These are phyloP conservation scores for Schwanniomyces vanrijiae DNA, from an alignment of 805 yeast species.

Conservation along the genomic window DNA sequence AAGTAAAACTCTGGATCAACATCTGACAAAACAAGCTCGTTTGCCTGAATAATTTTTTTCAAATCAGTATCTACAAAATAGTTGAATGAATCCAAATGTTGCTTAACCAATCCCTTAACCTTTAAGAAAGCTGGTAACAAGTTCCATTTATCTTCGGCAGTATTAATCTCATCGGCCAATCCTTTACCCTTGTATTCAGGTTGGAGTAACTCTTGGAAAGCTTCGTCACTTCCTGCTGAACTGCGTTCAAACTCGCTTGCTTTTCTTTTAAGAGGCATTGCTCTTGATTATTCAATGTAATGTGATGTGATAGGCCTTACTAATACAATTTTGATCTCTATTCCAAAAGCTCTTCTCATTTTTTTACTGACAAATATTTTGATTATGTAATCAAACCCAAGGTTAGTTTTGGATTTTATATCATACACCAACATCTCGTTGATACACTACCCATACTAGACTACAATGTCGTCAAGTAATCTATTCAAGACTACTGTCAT, in stretches of 20 bases:
- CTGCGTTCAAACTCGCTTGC: slow-evolving; percentile 6
- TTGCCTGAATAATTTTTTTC: slow-evolving; percentile 89
- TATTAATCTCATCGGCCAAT: slow-evolving; percentile 81
- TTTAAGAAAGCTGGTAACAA: slow-evolving; percentile 91
- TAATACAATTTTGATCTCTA: not conserved
- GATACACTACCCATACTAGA: not conserved
- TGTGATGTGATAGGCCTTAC: not conserved
- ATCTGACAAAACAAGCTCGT: slow-evolving; percentile 84
- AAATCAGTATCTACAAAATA: slow-evolving; percentile 92
- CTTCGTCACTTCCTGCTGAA: slow-evolving; percentile 44
- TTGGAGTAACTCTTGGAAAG: slow-evolving; percentile 73
- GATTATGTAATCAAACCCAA: slow-evolving; percentile 3
- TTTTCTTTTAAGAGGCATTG: slow-evolving; percentile 14
- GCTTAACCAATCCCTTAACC: slow-evolving; percentile 95
- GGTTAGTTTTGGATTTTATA: not conserved
- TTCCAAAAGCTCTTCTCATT: not conserved
- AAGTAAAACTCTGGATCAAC: slow-evolving; percentile 97
- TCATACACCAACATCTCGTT: too few species aligned
- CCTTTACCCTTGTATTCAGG: slow-evolving; percentile 85
- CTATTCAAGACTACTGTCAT: slow-evolving; percentile 72
- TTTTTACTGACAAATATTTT: slow-evolving; percentile 2
- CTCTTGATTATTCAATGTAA: not conserved
- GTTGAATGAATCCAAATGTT: slow-evolving; percentile 97
- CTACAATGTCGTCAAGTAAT: slow-evolving; percentile 20
- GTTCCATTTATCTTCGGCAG: slow-evolving; percentile 97